Conservation (phyloP, 176 grass and related monocot species). For the Dactylis glomerata region DNA sequence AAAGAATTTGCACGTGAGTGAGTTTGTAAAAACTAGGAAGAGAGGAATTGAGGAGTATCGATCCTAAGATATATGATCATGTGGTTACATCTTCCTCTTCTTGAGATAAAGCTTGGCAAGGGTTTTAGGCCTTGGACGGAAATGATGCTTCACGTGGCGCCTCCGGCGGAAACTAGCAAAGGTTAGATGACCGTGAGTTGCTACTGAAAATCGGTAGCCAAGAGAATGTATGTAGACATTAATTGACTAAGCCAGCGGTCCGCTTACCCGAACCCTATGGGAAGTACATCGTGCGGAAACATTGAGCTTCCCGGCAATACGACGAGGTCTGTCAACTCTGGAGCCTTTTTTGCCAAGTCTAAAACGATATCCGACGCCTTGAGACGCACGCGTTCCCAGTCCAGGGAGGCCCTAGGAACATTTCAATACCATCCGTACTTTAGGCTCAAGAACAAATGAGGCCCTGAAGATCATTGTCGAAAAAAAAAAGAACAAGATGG, state of each 20-base stretch:
- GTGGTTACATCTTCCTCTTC: background rate
- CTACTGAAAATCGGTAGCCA: background rate
- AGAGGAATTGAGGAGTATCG: background rate
- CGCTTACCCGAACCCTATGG: background rate
- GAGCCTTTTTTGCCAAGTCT: background rate
- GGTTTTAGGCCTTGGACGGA: background rate
- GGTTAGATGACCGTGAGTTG: background rate
- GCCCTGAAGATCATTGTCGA: too few species aligned
- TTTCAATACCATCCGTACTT: background rate
- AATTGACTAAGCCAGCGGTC: background rate
- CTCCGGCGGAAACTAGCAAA: background rate
- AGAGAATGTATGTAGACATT: background rate
- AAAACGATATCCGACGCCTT: background rate
- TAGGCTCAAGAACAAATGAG: background rate
- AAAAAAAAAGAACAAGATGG: background rate
- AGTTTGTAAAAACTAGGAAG: background rate
- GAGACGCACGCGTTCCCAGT: background rate
- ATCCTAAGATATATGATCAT: background rate
- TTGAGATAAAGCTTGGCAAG: background rate
- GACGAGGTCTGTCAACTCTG: background rate
- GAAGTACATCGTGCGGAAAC: background rate
- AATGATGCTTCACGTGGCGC: background rate
- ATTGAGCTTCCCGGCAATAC: background rate
- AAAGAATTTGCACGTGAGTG: background rate
- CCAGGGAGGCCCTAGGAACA: background rate